These are phyloP conservation scores for Rhodosporidiobolus sp. DNA, from an alignment of 768 basidiomycete species.

Conservation along the genomic window DNA sequence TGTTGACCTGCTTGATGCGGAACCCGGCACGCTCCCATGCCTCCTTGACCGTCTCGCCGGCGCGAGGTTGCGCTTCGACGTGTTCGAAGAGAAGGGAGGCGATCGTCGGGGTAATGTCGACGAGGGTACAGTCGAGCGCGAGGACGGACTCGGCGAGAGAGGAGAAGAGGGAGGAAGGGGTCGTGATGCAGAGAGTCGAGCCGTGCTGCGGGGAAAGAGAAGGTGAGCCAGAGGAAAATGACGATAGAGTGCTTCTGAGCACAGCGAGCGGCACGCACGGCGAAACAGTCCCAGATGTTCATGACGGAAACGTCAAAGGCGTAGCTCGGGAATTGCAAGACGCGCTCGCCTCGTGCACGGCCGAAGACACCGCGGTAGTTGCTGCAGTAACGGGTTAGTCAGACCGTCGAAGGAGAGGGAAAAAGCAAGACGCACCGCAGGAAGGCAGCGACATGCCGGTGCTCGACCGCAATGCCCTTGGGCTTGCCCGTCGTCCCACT, in stretches of 20 bases:
- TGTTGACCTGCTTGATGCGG: conserved; percentile 35
- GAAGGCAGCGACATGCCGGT: conserved; percentile 34
- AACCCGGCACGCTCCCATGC: conserved; percentile 34
- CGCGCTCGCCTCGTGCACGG: conserved; percentile 31
- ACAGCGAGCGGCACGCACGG: no score
- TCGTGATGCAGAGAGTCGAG: conserved; percentile 33
- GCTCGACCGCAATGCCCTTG: conserved; percentile 35
- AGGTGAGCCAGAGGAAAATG: background rate
- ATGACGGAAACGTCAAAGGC: conserved; percentile 38
- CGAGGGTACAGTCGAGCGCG: conserved; percentile 34
- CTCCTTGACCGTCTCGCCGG: conserved; percentile 10
- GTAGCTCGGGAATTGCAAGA: conserved; percentile 36
- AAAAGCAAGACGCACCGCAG: background rate
- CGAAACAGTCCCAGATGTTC: conserved; percentile 38
- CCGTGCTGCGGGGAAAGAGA: conserved; percentile 16
- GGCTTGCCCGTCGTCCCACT: conserved; percentile 36
- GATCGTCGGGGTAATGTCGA: conserved; percentile 39
- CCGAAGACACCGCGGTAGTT: conserved; percentile 41
- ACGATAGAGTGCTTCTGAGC: no score
- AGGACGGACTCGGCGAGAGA: conserved; percentile 32
- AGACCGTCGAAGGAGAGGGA: background rate
- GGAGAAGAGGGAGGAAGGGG: conserved; percentile 33
- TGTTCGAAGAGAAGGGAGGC: conserved; percentile 34
- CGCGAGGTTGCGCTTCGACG: conserved; percentile 24
- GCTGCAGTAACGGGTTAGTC: background rate